phyloP scores from a whole-genome alignment of 2,329 filamentous ascomycete genomes.

The Stachybotrys echinatus region DNA sequence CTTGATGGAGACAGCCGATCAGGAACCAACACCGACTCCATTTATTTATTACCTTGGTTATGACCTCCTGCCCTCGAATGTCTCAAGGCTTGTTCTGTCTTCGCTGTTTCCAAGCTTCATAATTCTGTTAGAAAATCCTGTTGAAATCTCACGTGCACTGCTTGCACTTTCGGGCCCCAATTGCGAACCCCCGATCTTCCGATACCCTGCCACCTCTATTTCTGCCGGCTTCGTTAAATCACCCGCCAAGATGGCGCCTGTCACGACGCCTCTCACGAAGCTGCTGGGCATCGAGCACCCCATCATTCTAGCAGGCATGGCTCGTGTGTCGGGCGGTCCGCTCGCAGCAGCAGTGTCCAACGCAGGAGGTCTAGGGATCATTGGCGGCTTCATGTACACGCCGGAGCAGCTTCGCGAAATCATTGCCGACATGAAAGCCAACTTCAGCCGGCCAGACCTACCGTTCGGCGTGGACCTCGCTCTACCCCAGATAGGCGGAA shows the following conservation, averaged over 20 bases:
- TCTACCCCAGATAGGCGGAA: slow-evolving; percentile 80
- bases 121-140: neutral
- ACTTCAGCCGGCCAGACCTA: slow-evolving; percentile 59
- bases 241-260: slow-evolving; percentile 28
- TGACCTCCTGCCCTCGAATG: no score
- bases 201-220: neutral
- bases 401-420: slow-evolving; percentile 71
- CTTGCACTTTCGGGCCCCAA: neutral
- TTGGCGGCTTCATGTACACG: slow-evolving; percentile 67
- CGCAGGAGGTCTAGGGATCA: slow-evolving; percentile 76
- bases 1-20: slow-evolving; percentile 4
- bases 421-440: slow-evolving; percentile 78
- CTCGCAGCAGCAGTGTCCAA: slow-evolving; percentile 86
- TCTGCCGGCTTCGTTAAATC: neutral
- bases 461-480: slow-evolving; percentile 92
- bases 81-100: no score
- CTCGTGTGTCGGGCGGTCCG: slow-evolving; percentile 70
- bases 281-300: slow-evolving; percentile 84
- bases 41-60: no score
- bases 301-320: slow-evolving; percentile 91
- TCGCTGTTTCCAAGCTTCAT: neutral
- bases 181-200: no score
- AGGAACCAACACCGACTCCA: neutral
- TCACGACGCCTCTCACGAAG: slow-evolving; percentile 67
- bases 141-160: neutral